Percentiles rank a stretch among this genome's conserved stretches.
Conservation (phyloP, 495 filamentous ascomycete genomes). For the Penicillium lagena region DNA sequence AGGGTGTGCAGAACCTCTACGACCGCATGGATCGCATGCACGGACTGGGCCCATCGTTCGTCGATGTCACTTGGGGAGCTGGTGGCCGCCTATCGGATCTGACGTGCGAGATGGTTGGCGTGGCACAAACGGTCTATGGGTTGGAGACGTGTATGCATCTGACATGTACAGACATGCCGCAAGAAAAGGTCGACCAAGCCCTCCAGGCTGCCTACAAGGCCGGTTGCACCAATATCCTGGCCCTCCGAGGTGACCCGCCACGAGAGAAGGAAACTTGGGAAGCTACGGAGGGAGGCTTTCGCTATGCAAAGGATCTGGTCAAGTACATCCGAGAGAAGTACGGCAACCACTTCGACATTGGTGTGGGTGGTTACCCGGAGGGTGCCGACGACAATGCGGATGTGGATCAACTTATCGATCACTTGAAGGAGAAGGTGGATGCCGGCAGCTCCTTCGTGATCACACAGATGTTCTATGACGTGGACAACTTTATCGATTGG, state of each 20-base stretch:
- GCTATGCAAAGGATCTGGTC: conserved; percentile 89
- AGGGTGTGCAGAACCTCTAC: conserved; percentile 98
- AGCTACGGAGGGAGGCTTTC: conserved; percentile 76
- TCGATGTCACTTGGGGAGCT: conserved; percentile 98
- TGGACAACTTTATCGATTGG: conserved; percentile 89
- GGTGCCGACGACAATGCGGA: conserved; percentile 90
- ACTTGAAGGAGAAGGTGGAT: conserved; percentile 97
- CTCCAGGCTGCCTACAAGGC: conserved; percentile 85
- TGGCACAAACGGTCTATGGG: conserved; percentile 93
- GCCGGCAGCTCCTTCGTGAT: conserved; percentile 89
- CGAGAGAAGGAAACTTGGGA: conserved; percentile 93
- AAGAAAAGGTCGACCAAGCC: conserved; percentile 82
- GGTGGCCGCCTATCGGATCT: conserved; percentile 85
- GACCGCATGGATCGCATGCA: conserved; percentile 99
- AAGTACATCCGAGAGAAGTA: conserved; percentile 86
- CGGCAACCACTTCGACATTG: conserved; percentile 95
- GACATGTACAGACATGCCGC: conserved; percentile 97
- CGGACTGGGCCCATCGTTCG: conserved; percentile 82
- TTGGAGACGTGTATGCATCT: conserved; percentile 99
- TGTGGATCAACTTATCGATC: conserved; percentile 76
- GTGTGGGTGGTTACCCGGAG: conserved; percentile 95
- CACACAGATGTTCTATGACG: conserved; percentile 99
- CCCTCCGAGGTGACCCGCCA: conserved; percentile 90
- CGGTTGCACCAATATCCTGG: conserved; percentile 96
- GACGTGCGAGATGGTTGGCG: conserved; percentile 96